A percentile compares a stretch with the other conserved stretches of the same genome.
Evolutionary conservation across 192 early-diverging fungal species (phyloP).

Genomic region (Coemansia sp.): DNA sequence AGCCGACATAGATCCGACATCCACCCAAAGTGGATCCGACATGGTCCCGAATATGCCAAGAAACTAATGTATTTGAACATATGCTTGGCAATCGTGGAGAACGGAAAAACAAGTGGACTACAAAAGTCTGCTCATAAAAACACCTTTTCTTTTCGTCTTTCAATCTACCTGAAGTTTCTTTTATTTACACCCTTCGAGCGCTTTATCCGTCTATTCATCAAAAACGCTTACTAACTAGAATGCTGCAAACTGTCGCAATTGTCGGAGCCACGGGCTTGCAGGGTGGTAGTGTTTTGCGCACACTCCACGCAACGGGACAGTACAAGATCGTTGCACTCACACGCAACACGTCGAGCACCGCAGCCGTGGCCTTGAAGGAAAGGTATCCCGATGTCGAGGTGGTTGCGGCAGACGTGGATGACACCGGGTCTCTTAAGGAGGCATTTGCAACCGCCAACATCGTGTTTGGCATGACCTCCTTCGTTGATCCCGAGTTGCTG

Average conservation of each 20-base stretch:
- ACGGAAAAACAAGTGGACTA: no score
- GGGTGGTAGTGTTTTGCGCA: constrained; percentile 25
- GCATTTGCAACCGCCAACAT: constrained; percentile 17
- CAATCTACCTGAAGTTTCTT: neutral
- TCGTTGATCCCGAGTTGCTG: constrained; percentile 3
- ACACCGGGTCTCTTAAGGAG: constrained; percentile 11
- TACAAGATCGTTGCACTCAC: constrained; percentile 28
- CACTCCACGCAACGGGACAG: constrained; percentile 21
- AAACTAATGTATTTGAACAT: no score
- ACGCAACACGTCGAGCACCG: constrained; percentile 8
- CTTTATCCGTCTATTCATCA: neutral
- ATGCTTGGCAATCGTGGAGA: no score
- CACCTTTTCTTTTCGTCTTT: no score
- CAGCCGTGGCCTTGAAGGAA: constrained; percentile 3
- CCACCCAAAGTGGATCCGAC: no score
- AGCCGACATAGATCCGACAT: no score
- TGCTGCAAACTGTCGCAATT: constrained; percentile 19
- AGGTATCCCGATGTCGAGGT: constrained; percentile 22
- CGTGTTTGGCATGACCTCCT: constrained; percentile 30
- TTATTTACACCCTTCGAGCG: neutral
- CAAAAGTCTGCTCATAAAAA: no score
- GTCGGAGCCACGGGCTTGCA: constrained; percentile 30
- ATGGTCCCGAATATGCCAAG: no score
- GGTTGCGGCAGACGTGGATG: constrained; percentile 18
- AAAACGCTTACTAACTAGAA: neutral